Base-by-base conservation (phyloP, 2,329 filamentous ascomycete species). In the Colletotrichum tropicicola region DNA sequence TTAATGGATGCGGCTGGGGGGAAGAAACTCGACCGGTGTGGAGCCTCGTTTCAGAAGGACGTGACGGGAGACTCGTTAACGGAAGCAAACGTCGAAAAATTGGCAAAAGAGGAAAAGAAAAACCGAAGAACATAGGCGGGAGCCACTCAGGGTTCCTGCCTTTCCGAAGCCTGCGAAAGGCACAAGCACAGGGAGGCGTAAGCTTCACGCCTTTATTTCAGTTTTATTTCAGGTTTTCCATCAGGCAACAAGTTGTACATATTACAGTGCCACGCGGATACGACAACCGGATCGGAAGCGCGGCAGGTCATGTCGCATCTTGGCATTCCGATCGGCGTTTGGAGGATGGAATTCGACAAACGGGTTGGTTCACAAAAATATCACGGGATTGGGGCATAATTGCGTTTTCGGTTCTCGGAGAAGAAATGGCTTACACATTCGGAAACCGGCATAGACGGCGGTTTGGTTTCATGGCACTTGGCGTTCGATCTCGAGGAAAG, bases 21-120 rank as follows among this genome's bases (percentile, higher is more conserved):
- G 4, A 69, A 62, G 6, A 73, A 76, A 23, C 68, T 74, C 6
- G 72, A 68, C 25, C 73, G 74, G 45, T 69, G 75, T n/a, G 72
- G 70, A 15, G 76, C 72, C 28, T 76, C 75, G 7, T 76, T 77
- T 27, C 73, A 79, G 9, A 78, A 77, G 39, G 64, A 71, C 25
- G 71, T 75, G 10, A 60, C 70, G 7, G 79, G 79, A 3, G 82
- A 85, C 58, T 80, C 80, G 5, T 69, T 87, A 66, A 87, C 85
- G 1, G 81, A 85, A 66, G 85, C 85, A 70, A 87, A 87, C 68
- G 75, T 87, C 48, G 83, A 81, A 35, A 83, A 77, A 65, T 69
- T 87, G 45, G 78, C 78, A 60, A 75, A 73, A 60, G 77, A 81
- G 59, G 78, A 59, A 56, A 23, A 65, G 17, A 53, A 56, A 12